Percentiles rank a stretch among this genome's conserved stretches.
Conservation (phyloP, 2,329 filamentous ascomycete genomes). For the Zymoseptoria ardabiliae region DNA sequence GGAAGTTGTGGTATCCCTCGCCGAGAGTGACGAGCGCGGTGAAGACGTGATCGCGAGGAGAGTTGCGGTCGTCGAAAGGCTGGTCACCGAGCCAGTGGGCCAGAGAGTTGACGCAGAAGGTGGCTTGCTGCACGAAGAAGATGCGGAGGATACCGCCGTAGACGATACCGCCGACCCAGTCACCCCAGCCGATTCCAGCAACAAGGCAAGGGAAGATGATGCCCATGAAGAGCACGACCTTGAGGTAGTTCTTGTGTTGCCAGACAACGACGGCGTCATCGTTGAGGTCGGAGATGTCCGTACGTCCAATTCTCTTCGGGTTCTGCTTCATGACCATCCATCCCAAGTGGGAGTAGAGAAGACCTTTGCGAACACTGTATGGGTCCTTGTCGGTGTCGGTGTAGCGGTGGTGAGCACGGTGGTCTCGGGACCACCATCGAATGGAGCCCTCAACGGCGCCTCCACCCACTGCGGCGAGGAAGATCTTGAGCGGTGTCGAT, state of each 20-base stretch:
- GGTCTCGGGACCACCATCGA: constrained; percentile 81
- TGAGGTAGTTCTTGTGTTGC: constrained; percentile 83
- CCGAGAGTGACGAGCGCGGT: constrained; percentile 79
- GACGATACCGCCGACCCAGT: constrained; percentile 74
- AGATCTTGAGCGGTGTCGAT: constrained; percentile 66
- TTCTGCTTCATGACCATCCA: constrained; percentile 92
- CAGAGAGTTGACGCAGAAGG: constrained; percentile 87
- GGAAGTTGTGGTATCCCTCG: constrained; percentile 92
- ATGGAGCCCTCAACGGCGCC: constrained; percentile 81
- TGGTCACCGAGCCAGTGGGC: constrained; percentile 89
- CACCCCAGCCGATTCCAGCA: constrained; percentile 70
- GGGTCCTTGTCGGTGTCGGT: constrained; percentile 90
- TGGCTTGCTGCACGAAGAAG: constrained; percentile 86
- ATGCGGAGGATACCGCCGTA: constrained; percentile 80
- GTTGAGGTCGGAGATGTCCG: constrained; percentile 82
- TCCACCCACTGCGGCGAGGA: constrained; percentile 72
- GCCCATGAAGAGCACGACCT: constrained; percentile 69
- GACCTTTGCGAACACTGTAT: constrained; percentile 82
- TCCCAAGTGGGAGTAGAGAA: constrained; percentile 75
- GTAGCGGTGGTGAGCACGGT: constrained; percentile 83
- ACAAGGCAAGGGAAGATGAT: constrained; percentile 68
- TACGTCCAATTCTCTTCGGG: constrained; percentile 78
- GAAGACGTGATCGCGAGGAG: constrained; percentile 78
- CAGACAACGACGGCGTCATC: constrained; percentile 77
- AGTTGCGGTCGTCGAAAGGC: constrained; percentile 89